Evolutionary conservation across 441 rosid species (phyloP), one percentile per base, ranked within the genome.

Genomic region (Pelargonium exstipulatum): DNA sequence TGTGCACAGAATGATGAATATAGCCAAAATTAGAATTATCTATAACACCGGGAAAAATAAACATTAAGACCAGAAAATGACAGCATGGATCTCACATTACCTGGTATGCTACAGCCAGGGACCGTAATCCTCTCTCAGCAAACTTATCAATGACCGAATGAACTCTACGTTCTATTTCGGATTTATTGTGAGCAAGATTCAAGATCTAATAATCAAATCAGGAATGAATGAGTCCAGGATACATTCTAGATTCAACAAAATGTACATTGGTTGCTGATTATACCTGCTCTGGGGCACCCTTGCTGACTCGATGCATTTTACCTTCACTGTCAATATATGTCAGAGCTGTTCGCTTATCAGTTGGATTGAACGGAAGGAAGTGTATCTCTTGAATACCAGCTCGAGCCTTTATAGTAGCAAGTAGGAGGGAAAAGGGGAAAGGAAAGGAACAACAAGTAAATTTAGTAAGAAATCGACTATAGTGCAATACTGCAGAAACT

Each of bases 121-220:
- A 92, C 78, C 98, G 83, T 57, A 92, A 69, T 10, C 88, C 85
- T 14, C 85, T 78, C 63, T 82, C 80, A 7, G 86, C 86, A 22
- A 81, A 92, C 73, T 90, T 92, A 70, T 86, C 90, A 20, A 89
- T 90, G 20, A 88, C 79, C 5, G 80, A 2, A n/a, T 87, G 97
- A 66, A 84, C 92, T 69, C 29, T 86, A 4, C 57, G 70, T 69
- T 78, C 75, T 64, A 81, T 78, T 55, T 86, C 77, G 62, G 37
- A 46, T 58, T 78, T 79, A 79, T 82, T n/a, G 45, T 40, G 12
- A 6, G n/a, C 12, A 63, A 63, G 20, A 32, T 63, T n/a, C 12
- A 63, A 20, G 2, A 63, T 16, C 42, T 32, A 20, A 9, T 16
- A 9, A 20, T 6, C 26, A 20, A 5, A 46, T 13, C 14, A 3